A percentile compares a stretch with the other conserved stretches of the same genome.
phyloP scores from a whole-genome alignment of 495 filamentous ascomycete genomes.

The Penicillium chermesinum region DNA sequence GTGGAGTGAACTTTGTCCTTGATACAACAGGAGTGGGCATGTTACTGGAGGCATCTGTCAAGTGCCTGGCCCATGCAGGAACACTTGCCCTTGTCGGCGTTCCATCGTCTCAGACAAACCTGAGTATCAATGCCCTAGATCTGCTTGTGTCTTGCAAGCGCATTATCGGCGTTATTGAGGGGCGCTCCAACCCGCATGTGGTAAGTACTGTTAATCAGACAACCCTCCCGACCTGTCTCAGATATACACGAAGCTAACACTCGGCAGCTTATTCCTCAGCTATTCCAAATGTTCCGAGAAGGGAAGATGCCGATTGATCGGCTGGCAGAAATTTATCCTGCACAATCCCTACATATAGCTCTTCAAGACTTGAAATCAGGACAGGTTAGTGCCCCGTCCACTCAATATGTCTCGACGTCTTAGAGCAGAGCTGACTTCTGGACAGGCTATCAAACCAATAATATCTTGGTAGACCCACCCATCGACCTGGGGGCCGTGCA shows the following conservation, averaged over 20 bases:
- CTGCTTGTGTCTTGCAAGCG: constrained; percentile 24
- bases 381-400: not conserved
- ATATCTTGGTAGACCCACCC: not conserved
- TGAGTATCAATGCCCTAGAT: constrained; percentile 23
- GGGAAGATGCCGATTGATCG: not conserved
- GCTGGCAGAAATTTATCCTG: not conserved
- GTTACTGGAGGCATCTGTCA: constrained; percentile 28
- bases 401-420: not conserved
- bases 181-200: constrained; percentile 18
- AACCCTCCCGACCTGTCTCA: not conserved
- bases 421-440: not conserved
- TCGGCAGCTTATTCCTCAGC: not conserved
- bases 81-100: constrained; percentile 41
- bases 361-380: not conserved
- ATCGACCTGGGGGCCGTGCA: no score
- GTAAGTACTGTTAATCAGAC: constrained; percentile 10
- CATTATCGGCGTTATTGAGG: constrained; percentile 30
- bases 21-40: constrained; percentile 37
- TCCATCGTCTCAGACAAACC: constrained; percentile 27
- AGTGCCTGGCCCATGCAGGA: constrained; percentile 31
- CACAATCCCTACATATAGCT: not conserved
- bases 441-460: not conserved
- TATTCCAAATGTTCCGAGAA: not conserved
- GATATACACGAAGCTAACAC: not conserved
- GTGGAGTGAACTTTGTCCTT: constrained; percentile 34